Conservation (phyloP, 768 basidiomycete genomes). For the Boletus rubropictus region DNA sequence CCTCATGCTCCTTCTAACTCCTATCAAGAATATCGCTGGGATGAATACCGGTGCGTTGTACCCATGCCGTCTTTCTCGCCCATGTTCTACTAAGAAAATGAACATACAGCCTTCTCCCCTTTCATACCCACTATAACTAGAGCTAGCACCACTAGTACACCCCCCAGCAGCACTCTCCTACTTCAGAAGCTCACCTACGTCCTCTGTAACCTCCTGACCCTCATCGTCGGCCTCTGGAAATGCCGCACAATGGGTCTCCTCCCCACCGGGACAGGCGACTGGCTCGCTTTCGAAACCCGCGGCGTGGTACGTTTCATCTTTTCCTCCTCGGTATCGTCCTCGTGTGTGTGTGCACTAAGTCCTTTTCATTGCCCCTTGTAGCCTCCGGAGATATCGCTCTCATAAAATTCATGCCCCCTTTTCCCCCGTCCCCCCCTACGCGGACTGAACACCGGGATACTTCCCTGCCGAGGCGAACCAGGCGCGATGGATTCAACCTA, state of each 20-base stretch:
- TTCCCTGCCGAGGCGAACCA: neutral
- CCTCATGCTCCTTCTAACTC: conserved; percentile 82
- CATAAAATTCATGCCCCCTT: conserved; percentile 7
- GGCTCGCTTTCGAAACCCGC: conserved; percentile 89
- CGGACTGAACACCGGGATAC: neutral
- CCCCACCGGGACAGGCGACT: conserved; percentile 88
- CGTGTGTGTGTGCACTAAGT: neutral
- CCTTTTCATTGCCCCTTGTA: conserved; percentile 8
- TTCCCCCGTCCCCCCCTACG: neutral
- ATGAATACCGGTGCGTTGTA: conserved; percentile 67
- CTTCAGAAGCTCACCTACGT: conserved; percentile 70
- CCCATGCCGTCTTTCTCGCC: neutral
- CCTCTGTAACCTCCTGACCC: conserved; percentile 67
- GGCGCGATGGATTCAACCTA: conserved; percentile 1
- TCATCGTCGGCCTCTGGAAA: conserved; percentile 87
- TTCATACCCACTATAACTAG: conserved; percentile 43
- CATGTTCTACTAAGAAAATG: neutral
- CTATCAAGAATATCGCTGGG: conserved; percentile 75
- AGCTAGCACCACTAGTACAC: neutral
- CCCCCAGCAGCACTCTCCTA: conserved; percentile 29
- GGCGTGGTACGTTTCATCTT: conserved; percentile 41
- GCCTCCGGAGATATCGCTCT: conserved; percentile 44
- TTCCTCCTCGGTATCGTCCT: neutral
- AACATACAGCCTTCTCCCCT: conserved; percentile 62
- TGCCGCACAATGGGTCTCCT: conserved; percentile 89